Conservation (phyloP, 257 asterid genomes). For the Nicotiana benthamiana region DNA sequence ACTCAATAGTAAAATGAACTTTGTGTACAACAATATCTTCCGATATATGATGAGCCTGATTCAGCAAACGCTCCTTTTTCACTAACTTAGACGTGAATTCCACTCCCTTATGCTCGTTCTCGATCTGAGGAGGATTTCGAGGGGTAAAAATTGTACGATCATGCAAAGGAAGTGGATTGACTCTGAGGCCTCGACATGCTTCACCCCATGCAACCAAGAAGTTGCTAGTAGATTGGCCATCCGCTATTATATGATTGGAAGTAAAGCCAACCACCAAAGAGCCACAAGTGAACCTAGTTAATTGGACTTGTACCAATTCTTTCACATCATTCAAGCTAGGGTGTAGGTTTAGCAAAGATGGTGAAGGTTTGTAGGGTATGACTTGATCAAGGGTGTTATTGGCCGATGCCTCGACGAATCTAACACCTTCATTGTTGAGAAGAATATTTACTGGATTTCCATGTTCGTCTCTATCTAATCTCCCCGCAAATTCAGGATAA, state of each 20-base stretch:
- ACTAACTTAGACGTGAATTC: slow-evolving; percentile 29
- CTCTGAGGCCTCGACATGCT: slow-evolving; percentile 41
- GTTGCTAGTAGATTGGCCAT: slow-evolving; percentile 57
- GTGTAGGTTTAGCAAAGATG: slow-evolving; percentile 47
- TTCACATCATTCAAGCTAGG: slow-evolving; percentile 42
- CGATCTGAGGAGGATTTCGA: slow-evolving; percentile 35
- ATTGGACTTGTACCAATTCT: slow-evolving; percentile 64
- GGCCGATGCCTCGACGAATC: slow-evolving; percentile 61
- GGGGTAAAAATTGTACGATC: slow-evolving; percentile 51
- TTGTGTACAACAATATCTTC: slow-evolving; percentile 42
- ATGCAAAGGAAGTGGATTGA: slow-evolving; percentile 39
- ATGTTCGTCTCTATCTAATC: slow-evolving; percentile 35
- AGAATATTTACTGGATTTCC: slow-evolving; percentile 39
- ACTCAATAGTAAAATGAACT: slow-evolving; percentile 45
- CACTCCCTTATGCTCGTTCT: slow-evolving; percentile 52
- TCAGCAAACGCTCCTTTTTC: background rate
- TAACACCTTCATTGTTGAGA: slow-evolving; percentile 58
- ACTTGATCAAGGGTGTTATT: slow-evolving; percentile 39
- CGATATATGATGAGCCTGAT: slow-evolving; percentile 19
- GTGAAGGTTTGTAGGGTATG: slow-evolving; percentile 35
- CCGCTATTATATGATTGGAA: slow-evolving; percentile 58
- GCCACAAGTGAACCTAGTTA: slow-evolving; percentile 69
- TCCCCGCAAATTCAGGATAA: slow-evolving; percentile 69
- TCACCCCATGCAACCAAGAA: slow-evolving; percentile 80
- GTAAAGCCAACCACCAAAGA: slow-evolving; percentile 77